These are phyloP conservation scores for Tuber melanosporum DNA, from an alignment of 495 filamentous ascomycete genomes.

Conservation along the genomic window DNA sequence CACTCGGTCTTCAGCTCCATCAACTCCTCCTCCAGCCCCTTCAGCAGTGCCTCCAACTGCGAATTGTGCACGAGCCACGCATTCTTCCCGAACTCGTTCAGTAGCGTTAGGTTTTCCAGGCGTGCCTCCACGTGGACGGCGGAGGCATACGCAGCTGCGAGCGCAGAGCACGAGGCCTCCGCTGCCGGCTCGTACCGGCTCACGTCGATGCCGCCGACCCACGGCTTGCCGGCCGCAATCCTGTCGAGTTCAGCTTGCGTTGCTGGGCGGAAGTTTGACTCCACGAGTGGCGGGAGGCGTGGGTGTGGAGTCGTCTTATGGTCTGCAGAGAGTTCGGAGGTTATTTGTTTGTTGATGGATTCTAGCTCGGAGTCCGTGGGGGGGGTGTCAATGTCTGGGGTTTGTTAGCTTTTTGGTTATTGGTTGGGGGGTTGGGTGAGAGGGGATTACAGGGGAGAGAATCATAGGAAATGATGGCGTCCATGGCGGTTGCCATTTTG, in stretches of 20 bases:
- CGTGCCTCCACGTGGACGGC: constrained; percentile 61
- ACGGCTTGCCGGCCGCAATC: constrained; percentile 49
- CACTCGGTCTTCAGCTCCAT: constrained; percentile 55
- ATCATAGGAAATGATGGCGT: constrained; percentile 59
- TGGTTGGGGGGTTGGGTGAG: neutral
- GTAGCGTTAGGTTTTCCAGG: constrained; percentile 61
- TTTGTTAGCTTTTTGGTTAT: constrained; percentile 11
- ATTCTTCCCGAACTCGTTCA: constrained; percentile 78
- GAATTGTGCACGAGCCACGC: constrained; percentile 83
- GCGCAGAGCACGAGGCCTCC: constrained; percentile 38
- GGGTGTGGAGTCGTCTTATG: constrained; percentile 44
- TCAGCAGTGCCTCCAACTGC: constrained; percentile 66
- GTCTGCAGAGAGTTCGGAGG: constrained; percentile 54
- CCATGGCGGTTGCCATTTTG: constrained; percentile 58
- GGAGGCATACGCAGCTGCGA: constrained; percentile 53
- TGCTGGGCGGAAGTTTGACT: constrained; percentile 52
- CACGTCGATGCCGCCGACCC: constrained; percentile 63
- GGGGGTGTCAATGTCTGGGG: constrained; percentile 62
- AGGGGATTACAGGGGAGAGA: constrained; percentile 69
- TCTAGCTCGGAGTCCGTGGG: constrained; percentile 56
- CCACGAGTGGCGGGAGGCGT: constrained; percentile 43
- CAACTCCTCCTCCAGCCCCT: constrained; percentile 69
- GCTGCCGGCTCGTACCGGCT: constrained; percentile 67
- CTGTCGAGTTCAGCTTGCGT: constrained; percentile 42
- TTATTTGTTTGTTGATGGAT: constrained; percentile 58